These are phyloP conservation scores for Eremothecium cymbalariae DNA, from an alignment of 1,139 yeast genomes.

Conservation along the genomic window DNA sequence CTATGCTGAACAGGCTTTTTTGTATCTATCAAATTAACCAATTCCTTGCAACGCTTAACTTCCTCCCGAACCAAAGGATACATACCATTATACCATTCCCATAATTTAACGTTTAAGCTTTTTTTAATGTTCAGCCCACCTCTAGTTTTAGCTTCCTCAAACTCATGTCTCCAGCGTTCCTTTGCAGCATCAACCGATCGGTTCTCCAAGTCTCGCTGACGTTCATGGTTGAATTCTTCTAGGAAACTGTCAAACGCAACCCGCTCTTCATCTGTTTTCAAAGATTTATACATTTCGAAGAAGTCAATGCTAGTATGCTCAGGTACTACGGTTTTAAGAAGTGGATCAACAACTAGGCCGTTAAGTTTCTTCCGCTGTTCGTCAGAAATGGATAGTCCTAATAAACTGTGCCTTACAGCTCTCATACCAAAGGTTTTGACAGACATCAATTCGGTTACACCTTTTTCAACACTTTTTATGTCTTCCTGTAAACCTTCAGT, in stretches of 20 bases:
- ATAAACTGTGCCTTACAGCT: constrained; percentile 68
- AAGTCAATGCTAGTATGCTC: constrained; percentile 46
- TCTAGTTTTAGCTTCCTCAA: constrained; percentile 57
- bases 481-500: constrained; percentile 15
- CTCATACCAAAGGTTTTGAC: constrained; percentile 77
- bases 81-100: constrained; percentile 66
- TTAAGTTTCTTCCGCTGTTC: constrained; percentile 33
- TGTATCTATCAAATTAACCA: constrained; percentile 7
- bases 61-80: constrained; percentile 55
- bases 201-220: constrained; percentile 71
- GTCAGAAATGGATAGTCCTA: constrained; percentile 44
- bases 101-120: constrained; percentile 62
- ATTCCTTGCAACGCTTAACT: constrained; percentile 18
- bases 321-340: constrained; percentile 24
- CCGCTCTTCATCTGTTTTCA: constrained; percentile 46
- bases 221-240: constrained; percentile 59
- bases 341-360: constrained; percentile 35
- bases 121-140: constrained; percentile 53
- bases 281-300: constrained; percentile 50
- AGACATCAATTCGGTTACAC: constrained; percentile 49
- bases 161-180: constrained; percentile 81
- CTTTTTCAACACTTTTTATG: constrained; percentile 40
- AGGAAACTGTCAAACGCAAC: constrained; percentile 53
- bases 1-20: constrained; percentile 3
- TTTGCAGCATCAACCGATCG: constrained; percentile 79